phyloP scores from a whole-genome alignment of 495 filamentous ascomycete genomes.

The Massariosphaeria phaeospora region DNA sequence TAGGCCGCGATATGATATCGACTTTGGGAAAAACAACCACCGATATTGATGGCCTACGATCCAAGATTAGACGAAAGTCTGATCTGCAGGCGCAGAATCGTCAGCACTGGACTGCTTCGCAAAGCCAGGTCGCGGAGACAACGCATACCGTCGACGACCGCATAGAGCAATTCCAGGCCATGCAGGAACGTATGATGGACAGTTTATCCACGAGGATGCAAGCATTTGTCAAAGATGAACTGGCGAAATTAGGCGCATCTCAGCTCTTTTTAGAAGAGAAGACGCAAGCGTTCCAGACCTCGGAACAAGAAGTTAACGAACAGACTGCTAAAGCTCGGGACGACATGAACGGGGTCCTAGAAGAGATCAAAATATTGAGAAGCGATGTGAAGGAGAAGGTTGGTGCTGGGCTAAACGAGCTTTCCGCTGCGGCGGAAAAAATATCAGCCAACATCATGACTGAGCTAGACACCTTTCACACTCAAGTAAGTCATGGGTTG shows the following conservation, averaged over 20 bases:
- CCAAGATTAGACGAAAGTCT: slow-evolving; percentile 75
- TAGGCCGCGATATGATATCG: slow-evolving; percentile 69
- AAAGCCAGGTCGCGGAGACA: slow-evolving; percentile 64
- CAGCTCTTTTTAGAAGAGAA: slow-evolving; percentile 65
- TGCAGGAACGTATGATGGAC: slow-evolving; percentile 65
- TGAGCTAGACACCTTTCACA: slow-evolving; percentile 77
- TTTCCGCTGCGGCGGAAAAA: slow-evolving; percentile 76
- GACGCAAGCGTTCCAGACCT: slow-evolving; percentile 57
- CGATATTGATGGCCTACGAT: slow-evolving; percentile 74
- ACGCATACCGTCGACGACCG: slow-evolving; percentile 70
- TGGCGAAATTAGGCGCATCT: slow-evolving; percentile 60
- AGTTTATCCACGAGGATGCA: slow-evolving; percentile 64
- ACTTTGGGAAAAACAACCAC: slow-evolving; percentile 69
- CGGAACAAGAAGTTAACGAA: slow-evolving; percentile 59
- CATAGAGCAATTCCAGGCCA: slow-evolving; percentile 60
- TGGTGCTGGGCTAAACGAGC: slow-evolving; percentile 75
- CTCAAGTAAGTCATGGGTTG: slow-evolving; percentile 47
- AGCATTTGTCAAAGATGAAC: slow-evolving; percentile 64
- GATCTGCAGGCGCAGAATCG: slow-evolving; percentile 76
- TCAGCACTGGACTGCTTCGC: slow-evolving; percentile 71
- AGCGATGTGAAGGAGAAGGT: slow-evolving; percentile 82
- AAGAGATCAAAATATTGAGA: slow-evolving; percentile 82
- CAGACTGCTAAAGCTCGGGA: slow-evolving; percentile 69
- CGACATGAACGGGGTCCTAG: slow-evolving; percentile 84
- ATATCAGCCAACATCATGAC: slow-evolving; percentile 89